phyloP scores from a whole-genome alignment of 169 alveolate species.

The Plasmodium blacklocki region DNA sequence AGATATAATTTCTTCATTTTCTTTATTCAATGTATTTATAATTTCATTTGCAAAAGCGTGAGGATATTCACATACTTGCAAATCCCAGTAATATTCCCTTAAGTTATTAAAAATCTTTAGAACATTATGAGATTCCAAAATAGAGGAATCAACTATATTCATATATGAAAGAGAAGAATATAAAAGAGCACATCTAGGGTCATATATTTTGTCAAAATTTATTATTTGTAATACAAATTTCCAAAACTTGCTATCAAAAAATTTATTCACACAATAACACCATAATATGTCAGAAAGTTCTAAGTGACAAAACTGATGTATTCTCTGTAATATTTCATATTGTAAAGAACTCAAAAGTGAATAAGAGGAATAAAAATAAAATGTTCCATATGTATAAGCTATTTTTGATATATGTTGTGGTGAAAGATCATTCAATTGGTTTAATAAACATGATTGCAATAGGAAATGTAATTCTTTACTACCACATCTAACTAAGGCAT shows the following conservation, averaged over 20 bases:
- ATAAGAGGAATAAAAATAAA: slow-evolving; percentile 51
- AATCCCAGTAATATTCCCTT: slow-evolving; percentile 40
- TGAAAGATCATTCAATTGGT: slow-evolving; percentile 41
- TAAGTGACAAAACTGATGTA: slow-evolving; percentile 48
- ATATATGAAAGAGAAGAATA: slow-evolving; percentile 58
- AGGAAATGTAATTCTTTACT: slow-evolving; percentile 57
- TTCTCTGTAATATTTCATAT: slow-evolving; percentile 71
- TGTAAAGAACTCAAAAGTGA: slow-evolving; percentile 49
- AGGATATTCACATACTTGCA: slow-evolving; percentile 29
- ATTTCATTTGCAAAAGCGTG: slow-evolving; percentile 53
- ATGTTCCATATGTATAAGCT: slow-evolving; percentile 62
- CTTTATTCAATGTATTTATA: slow-evolving; percentile 13
- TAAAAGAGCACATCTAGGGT: slow-evolving; percentile 62
- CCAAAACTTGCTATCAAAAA: slow-evolving; percentile 48
- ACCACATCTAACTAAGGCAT: slow-evolving; percentile 53
- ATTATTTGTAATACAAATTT: slow-evolving; percentile 49
- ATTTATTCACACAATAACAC: slow-evolving; percentile 67
- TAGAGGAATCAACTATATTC: slow-evolving; percentile 57
- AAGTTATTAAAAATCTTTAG: slow-evolving; percentile 53
- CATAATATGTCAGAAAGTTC: slow-evolving; percentile 69
- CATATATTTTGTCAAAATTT: slow-evolving; percentile 39
- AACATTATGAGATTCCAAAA: slow-evolving; percentile 53
- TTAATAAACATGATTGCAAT: slow-evolving; percentile 50
- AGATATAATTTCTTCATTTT: slow-evolving; percentile 9
- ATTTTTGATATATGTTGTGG: slow-evolving; percentile 69